Evolutionary conservation across 1,139 yeast species (phyloP), one percentile per base, ranked within the genome.

Genomic region (Pichia sp.): DNA sequence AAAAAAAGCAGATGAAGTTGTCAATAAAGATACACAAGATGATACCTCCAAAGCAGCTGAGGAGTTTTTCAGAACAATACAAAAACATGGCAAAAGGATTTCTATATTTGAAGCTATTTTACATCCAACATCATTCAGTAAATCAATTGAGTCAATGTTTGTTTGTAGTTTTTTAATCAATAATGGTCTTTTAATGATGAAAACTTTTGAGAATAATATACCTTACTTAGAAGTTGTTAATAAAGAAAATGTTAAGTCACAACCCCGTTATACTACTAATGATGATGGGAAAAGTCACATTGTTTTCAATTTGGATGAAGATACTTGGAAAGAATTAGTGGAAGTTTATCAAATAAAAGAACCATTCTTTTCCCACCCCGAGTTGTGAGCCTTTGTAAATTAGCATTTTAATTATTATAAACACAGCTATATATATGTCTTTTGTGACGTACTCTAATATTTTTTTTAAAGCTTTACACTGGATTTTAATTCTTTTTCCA

Each of bases 121-220:
- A 36, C 80, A 90, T 60, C 96, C 96, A 0, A 49, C 67, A 9
- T 82, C 92, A 7, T 90, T 84, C 65, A 73, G 85, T 2, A 90
- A 85, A 60, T 77, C 92, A 5, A 80, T 89, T 6, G 97, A 90
- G 61, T 88, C 87, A 60, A 67, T 90, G 56, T 90, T 89, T 60
- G 85, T 82, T 60, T 74, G 86, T 1, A 85, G 95, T 62, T 89
- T 89, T 60, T 68, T 90, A 44, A 76, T 88, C 5, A 78, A 82
- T 58, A 95, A 86, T 58, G 90, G 87, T 1, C 77, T 73, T 56
- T 64, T 88, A 29, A 68, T 71, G 38, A 58, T 88, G 35, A 74
- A 66, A n/a, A 66, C 65, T 39, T 80, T 75, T 57, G 72, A 70
- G 2, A 68, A 75, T 39, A 85, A 78, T 1, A 63, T 71, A n/a